Conservation (phyloP, 1,284 basidiomycete genomes). For the Irpex sp. region DNA sequence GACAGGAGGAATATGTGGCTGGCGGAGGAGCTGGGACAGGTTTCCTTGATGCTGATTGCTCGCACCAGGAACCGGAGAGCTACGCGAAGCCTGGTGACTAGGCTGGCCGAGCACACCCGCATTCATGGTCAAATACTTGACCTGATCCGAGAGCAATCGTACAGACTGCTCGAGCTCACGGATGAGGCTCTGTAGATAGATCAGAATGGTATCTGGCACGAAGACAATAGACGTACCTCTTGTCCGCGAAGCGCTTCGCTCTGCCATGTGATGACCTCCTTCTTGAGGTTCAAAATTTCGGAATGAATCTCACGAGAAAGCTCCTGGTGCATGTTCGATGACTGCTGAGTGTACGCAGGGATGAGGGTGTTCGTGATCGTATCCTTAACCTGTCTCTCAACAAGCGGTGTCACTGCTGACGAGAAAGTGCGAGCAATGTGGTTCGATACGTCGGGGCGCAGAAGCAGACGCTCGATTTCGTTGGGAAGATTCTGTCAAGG, state of each 20-base stretch:
- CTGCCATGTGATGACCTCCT: conserved; percentile 75
- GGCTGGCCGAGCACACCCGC: conserved; percentile 31
- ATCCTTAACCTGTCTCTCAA: conserved; percentile 80
- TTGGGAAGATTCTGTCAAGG: conserved; percentile 57
- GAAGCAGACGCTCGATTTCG: conserved; percentile 73
- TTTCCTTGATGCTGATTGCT: conserved; percentile 18
- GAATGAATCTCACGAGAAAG: conserved; percentile 67
- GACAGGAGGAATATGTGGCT: conserved; percentile 21
- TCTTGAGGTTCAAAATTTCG: conserved; percentile 72
- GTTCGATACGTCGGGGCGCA: conserved; percentile 70
- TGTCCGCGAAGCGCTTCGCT: conserved; percentile 70
- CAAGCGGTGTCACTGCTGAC: conserved; percentile 61
- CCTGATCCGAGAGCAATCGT: conserved; percentile 68
- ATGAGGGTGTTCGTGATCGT: conserved; percentile 68
- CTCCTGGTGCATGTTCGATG: conserved; percentile 71
- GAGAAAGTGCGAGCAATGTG: conserved; percentile 73
- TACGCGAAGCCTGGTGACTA: conserved; percentile 35
- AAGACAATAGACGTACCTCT: conserved; percentile 48
- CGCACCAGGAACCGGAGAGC: conserved; percentile 34
- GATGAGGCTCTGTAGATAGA: conserved; percentile 52
- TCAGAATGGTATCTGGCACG: conserved; percentile 5
- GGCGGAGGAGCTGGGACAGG: conserved; percentile 24
- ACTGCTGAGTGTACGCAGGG: conserved; percentile 68
- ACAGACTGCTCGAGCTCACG: conserved; percentile 76
- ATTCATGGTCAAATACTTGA: conserved; percentile 71